Base-by-base conservation (phyloP, 2,329 filamentous ascomycete genomes). In the Colletotrichum sp. region DNA sequence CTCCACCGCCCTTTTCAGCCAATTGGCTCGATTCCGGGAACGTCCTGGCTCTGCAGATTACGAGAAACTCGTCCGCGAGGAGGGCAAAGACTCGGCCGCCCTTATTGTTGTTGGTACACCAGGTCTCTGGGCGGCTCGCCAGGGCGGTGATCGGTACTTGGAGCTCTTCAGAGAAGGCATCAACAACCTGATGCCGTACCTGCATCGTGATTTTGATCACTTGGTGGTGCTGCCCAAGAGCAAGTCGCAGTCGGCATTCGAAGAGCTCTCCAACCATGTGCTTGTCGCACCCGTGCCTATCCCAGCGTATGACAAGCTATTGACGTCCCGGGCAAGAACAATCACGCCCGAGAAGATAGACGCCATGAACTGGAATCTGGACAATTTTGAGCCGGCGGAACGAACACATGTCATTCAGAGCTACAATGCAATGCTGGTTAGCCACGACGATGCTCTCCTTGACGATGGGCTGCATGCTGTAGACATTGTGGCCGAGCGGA, bases 111-210 rank as follows among this genome's bases (percentile, higher is more conserved):
- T 92, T 36, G 91, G 91, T 3, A 86, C 88, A 48, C 85, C 87
- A 3, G 91, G 91, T 3, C 82, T 92, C 26, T 92, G 88, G 88
- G 86, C 90, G 79, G 89, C 90, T 34, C 85, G 87, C 68, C 86
- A 90, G 81, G 84, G 88, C 18, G 85, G 84, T n/a, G 83, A 86
- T 24, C 84, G 84, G 57, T 88, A 86, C 75, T 81, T 89, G 24
- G 81, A 84, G 32, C 77, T 83, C 3, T 92, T 90, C 81, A 85
- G 85, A 71, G 81, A 84, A 39, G 83, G 86, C 16, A 84, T 92
- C 57, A 85, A 89, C 57, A 79, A 81, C 70, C 83, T 92, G 28
- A 82, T 84, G n/a, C 83, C 83, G 6, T 84, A 84, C 75, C 81
- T 85, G 79, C 79, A 77, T 59, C 21, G 78, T 55, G 71, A 77